These are phyloP conservation scores for Elaphomyces granulatus DNA, from an alignment of 495 filamentous ascomycete genomes.

Conservation along the genomic window DNA sequence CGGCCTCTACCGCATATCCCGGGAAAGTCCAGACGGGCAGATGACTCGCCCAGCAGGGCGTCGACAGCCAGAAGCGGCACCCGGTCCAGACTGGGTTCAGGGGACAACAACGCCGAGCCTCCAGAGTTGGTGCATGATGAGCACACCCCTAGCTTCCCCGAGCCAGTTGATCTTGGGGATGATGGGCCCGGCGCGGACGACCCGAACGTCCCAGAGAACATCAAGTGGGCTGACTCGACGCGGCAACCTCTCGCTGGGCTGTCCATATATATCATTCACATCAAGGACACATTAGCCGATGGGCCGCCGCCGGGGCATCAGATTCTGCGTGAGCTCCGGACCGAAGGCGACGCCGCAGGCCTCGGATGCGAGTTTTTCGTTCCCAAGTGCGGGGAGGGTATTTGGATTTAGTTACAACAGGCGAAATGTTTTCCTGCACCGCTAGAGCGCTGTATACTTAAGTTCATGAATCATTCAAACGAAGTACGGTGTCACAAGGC, in stretches of 20 bases:
- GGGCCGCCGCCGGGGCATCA: constrained; percentile 44
- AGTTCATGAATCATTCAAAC: no score
- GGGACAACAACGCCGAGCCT: constrained; percentile 2
- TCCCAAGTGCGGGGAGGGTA: constrained; percentile 38
- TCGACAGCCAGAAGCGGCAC: constrained; percentile 1
- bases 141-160: constrained; percentile 1
- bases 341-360: constrained; percentile 41
- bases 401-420: constrained; percentile 23
- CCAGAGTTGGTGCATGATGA: constrained; percentile 6
- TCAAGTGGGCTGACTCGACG: constrained; percentile 12
- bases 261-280: constrained; percentile 63
- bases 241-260: constrained; percentile 36
- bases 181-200: constrained; percentile 7
- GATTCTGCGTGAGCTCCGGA: constrained; percentile 53
- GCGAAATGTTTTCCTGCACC: no score
- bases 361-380: constrained; percentile 73
- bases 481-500: no score
- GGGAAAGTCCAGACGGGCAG: not conserved
- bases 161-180: constrained; percentile 5
- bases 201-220: constrained; percentile 6
- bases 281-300: constrained; percentile 61
- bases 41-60: not conserved
- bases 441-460: no score
- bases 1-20: constrained; percentile 4
- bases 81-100: constrained; percentile 2